Evolutionary conservation across 257 asterid genomes (phyloP).

Genomic region (Petrea volubilis): DNA sequence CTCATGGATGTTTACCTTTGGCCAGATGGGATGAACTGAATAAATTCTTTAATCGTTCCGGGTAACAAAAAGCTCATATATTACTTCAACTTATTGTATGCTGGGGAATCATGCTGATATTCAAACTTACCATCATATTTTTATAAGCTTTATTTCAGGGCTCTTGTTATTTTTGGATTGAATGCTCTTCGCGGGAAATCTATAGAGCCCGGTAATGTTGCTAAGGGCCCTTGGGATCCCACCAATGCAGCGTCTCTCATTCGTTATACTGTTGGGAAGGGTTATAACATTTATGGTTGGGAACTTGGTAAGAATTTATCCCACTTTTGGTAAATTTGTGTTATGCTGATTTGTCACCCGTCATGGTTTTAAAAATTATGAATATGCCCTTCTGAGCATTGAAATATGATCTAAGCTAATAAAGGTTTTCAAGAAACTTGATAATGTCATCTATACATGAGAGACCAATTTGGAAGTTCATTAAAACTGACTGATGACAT

Average conservation of each 20-base stretch:
- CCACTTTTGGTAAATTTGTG: background rate
- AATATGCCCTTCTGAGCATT: too few relatives aligned
- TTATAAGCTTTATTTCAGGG: slow-evolving; percentile 42
- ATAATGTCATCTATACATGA: too few relatives aligned
- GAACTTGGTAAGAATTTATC: slow-evolving; percentile 61
- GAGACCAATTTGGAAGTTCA: too few relatives aligned
- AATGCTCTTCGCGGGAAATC: slow-evolving; percentile 68
- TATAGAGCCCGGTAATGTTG: slow-evolving; percentile 33
- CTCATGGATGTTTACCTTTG: slow-evolving; percentile 73
- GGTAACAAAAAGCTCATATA: slow-evolving; percentile 38
- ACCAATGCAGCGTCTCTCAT: slow-evolving; percentile 63
- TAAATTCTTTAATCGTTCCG: slow-evolving; percentile 61
- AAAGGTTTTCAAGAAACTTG: too few relatives aligned
- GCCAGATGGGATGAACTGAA: slow-evolving; percentile 84
- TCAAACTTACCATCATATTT: background rate
- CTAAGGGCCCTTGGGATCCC: slow-evolving; percentile 66
- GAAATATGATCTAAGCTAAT: too few relatives aligned
- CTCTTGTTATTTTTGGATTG: slow-evolving; percentile 62
- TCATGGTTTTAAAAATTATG: too few relatives aligned
- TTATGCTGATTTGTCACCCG: background rate
- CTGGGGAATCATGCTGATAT: background rate
- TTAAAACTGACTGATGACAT: too few relatives aligned
- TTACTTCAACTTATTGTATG: background rate
- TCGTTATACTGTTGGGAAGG: slow-evolving; percentile 59
- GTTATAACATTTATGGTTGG: slow-evolving; percentile 69